Base-by-base conservation (phyloP, 164 flowering plant genomes). In the Houttuynia cordata region DNA sequence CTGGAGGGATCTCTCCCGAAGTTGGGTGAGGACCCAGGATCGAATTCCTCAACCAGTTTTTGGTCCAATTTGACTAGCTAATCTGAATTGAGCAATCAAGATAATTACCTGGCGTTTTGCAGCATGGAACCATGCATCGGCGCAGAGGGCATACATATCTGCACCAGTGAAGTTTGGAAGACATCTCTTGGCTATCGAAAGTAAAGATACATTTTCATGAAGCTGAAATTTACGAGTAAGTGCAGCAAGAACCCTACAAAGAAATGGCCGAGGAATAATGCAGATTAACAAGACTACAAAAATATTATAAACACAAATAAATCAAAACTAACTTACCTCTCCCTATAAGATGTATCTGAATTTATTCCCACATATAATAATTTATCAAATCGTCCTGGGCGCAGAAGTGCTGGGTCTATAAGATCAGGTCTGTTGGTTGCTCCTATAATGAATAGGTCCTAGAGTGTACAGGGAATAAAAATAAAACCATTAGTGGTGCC, bases 401-500 rank as follows among this genome's bases (percentile, higher is more conserved):
- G 80, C 65, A 93, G 69, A 62, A 93, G 94, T 60, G 98, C 97
- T 34, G 97, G 85, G 69, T 93, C 98, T 64, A 93, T 87, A 63
- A 93, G 86, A 78, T 90, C 97, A 4, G 98, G 97, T 67, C 98
- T 77, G 67, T 93, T 93, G 75, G 96, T 89, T 68, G 97, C 98
- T 41, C 98, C 98, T 24, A 93, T 93, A 17, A 93, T 83, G 65
- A 93, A 93, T 72, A 93, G 71, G 63, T 93, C 98, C 98, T 92
- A 59, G 34, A 60, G 10, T 54, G 50, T 51, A 24, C 60, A 61
- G 12, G 37, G 42, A 52, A 39, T 5, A 21, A 37, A 57, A 1
- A 30, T n/a, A n/a, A n/a, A n/a, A n/a, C n/a, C n/a, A n/a, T n/a
- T 17, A 30, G 5, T 19, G 15, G 24, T 56, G 78, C 68, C 73